A percentile compares a stretch with the other conserved stretches of the same genome.
Evolutionary conservation across 768 basidiomycete species (phyloP).

Genomic region (Hydnomerulius pinastri): DNA sequence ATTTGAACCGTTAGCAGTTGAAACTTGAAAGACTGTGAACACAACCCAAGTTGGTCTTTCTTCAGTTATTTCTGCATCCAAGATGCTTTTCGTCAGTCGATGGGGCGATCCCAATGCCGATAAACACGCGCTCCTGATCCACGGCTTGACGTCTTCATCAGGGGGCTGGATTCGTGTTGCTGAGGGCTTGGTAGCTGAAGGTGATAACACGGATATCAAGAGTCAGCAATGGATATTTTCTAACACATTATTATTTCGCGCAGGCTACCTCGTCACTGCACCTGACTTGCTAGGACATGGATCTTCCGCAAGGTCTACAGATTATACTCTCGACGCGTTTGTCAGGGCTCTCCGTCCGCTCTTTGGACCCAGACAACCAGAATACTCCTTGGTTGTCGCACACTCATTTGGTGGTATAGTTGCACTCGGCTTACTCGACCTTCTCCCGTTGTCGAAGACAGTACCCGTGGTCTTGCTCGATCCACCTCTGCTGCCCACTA

Average conservation of each 20-base stretch:
- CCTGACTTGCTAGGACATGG: conserved; percentile 27
- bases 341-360: conserved; percentile 13
- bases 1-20: no score
- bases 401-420: conserved; percentile 23
- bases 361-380: neutral
- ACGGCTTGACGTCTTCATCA: conserved; percentile 3
- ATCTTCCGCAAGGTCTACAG: neutral
- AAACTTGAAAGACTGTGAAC: no score
- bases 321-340: conserved; percentile 16
- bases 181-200: conserved; percentile 3
- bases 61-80: neutral
- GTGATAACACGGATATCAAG: neutral
- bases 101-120: conserved; percentile 7
- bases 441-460: conserved; percentile 8
- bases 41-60: no score
- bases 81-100: neutral
- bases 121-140: conserved; percentile 8
- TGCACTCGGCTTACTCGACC: conserved; percentile 11
- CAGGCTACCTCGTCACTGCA: conserved; percentile 27
- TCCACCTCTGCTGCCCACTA: conserved; percentile 7
- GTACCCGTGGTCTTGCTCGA: conserved; percentile 23
- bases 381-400: conserved; percentile 18
- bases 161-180: conserved; percentile 5
- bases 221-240: neutral
- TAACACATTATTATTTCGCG: neutral